Evolutionary conservation across 257 asterid genomes (phyloP), one percentile per base, ranked within the genome.

Genomic region (Primulina huaijiensis): DNA sequence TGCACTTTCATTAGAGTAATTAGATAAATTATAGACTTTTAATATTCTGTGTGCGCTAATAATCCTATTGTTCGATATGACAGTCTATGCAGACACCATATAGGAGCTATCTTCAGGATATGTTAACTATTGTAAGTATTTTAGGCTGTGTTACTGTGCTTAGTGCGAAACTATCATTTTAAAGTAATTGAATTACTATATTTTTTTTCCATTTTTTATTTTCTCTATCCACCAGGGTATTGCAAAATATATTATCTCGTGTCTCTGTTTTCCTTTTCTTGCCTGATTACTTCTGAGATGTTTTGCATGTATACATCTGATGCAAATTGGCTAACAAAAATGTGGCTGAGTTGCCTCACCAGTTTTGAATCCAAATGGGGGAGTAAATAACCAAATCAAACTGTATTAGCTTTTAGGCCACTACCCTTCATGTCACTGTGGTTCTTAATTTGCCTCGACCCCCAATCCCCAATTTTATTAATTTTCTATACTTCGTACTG

Each of bases 31-130:
- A 17, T 17, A 50, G 8, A 16, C 57, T 4, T 50, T 17, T 17
- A 16, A 16, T 50, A 17, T 17, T 46, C 7, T 16, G 56, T 14
- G 20, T 17, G 43, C 29, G 35, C 55, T 37, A 55, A 19, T 64
- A 52, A 65, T 37, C 69, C 2, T 53, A 29, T 38, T 37, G 66
- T 62, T 19, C 16, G 50, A 63, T 40, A 67, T 65, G n/a, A 8
- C 95, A 89, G 98, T 96, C 91, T 65, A 73, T 80, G 86, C 98
- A 92, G 80, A 92, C 97, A 35, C 97, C 98, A 64, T 89, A 85
- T 82, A 82, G 96, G 86, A 71, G 80, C 80, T 89, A 92, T 84
- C 93, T 92, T 23, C 95, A 86, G 82, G 92, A 90, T 6, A 92
- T 92, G 94, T 66, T 89, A 74, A 81, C 92, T 71, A 84, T 83